phyloP scores from a whole-genome alignment of 2,329 filamentous ascomycete genomes.

The Sporothrix protearum region DNA sequence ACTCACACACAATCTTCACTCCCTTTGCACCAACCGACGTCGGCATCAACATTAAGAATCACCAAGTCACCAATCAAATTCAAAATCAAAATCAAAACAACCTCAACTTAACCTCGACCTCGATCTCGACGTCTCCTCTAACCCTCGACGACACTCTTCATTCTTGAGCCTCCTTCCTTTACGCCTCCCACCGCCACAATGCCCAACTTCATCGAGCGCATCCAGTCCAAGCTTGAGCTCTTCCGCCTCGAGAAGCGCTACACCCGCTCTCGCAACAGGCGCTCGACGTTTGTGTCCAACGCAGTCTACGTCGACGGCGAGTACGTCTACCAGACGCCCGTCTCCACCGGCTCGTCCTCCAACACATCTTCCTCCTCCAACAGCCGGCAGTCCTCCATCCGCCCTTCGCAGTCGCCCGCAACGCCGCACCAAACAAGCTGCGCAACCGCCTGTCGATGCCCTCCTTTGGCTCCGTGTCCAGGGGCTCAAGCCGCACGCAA shows the following conservation, averaged over 20 bases:
- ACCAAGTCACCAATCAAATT: not conserved
- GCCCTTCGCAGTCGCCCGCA: slow-evolving; percentile 34
- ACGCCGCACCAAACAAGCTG: slow-evolving; percentile 36
- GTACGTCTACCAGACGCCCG: slow-evolving; percentile 74
- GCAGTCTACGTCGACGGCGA: slow-evolving; percentile 93
- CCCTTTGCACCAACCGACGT: slow-evolving; percentile 1
- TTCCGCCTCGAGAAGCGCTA: slow-evolving; percentile 95
- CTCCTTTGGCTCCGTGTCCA: slow-evolving; percentile 46
- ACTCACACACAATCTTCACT: not conserved
- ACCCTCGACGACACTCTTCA: not conserved
- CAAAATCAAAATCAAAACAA: not conserved
- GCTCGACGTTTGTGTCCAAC: slow-evolving; percentile 83
- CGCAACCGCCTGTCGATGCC: slow-evolving; percentile 55
- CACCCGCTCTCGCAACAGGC: slow-evolving; percentile 79
- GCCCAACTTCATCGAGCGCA: slow-evolving; percentile 51
- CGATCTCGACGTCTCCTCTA: not conserved
- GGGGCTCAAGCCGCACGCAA: slow-evolving; percentile 37
- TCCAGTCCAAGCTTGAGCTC: slow-evolving; percentile 74
- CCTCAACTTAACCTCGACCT: not conserved
- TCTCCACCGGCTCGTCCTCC: slow-evolving; percentile 55
- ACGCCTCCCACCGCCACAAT: slow-evolving; percentile 2
- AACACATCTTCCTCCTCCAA: slow-evolving; percentile 37
- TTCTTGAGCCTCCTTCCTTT: no score
- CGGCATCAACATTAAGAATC: not conserved
- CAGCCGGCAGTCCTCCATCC: slow-evolving; percentile 8